Percentiles rank a stretch among this genome's conserved stretches.
Conservation (phyloP, 805 yeast genomes). For the Saturnispora zaruensis region DNA sequence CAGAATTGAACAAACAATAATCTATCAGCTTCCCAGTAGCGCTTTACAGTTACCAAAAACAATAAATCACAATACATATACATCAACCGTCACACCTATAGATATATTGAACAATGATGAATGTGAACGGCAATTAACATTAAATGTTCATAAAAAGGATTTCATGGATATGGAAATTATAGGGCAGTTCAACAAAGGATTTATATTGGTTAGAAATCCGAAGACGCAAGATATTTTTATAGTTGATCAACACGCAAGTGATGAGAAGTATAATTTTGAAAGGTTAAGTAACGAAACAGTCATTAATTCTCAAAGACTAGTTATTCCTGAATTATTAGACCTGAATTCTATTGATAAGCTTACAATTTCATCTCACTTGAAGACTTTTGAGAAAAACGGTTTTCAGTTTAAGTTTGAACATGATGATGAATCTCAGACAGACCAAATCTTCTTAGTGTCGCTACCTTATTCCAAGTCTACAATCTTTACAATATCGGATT, state of each 20-base stretch:
- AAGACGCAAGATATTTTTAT: conserved; percentile 60
- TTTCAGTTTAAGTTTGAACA: conserved; percentile 50
- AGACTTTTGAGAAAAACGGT: conserved; percentile 65
- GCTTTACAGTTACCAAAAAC: background rate
- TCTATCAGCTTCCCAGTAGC: background rate
- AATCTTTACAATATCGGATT: conserved; percentile 58
- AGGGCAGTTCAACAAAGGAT: conserved; percentile 95
- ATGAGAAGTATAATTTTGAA: conserved; percentile 90
- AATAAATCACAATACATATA: background rate
- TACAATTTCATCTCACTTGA: conserved; percentile 50
- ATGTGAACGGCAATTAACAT: conserved; percentile 51
- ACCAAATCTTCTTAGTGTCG: conserved; percentile 44
- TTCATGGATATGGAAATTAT: conserved; percentile 67
- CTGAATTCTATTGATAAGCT: conserved; percentile 74
- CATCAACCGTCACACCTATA: background rate
- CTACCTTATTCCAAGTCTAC: conserved; percentile 69
- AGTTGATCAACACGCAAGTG: conserved; percentile 96
- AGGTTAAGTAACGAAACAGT: conserved; percentile 44
- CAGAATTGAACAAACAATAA: conserved; percentile 2
- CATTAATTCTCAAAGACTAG: conserved; percentile 64
- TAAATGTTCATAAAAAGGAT: conserved; percentile 62
- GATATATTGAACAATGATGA: conserved; percentile 38
- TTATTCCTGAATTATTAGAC: conserved; percentile 48
- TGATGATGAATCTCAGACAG: conserved; percentile 31
- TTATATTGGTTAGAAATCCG: conserved; percentile 64